Evolutionary conservation across 2,329 filamentous ascomycete species (phyloP).

Genomic region (Claviceps africana): DNA sequence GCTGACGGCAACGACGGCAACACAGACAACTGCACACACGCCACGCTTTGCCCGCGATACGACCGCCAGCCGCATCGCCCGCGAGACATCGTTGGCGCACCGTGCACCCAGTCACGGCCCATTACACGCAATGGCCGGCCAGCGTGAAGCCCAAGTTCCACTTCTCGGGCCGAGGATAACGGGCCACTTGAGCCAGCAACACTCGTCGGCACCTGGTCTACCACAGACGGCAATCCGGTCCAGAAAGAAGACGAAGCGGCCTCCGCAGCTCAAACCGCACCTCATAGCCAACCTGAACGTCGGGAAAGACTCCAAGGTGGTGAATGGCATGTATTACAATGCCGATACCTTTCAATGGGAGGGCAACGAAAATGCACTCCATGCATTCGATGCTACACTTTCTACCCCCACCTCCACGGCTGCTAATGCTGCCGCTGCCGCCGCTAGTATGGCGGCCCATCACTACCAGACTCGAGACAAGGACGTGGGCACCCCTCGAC

Average conservation of each 20-base stretch:
- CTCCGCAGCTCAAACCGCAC: slow-evolving; percentile 63
- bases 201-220: slow-evolving; percentile 20
- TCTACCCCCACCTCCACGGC: slow-evolving; percentile 36
- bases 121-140: slow-evolving; percentile 39
- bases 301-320: slow-evolving; percentile 68
- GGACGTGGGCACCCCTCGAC: slow-evolving; percentile 45
- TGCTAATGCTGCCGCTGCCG: slow-evolving; percentile 1
- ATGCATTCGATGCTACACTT: slow-evolving; percentile 56
- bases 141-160: slow-evolving; percentile 38
- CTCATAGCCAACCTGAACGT: slow-evolving; percentile 73
- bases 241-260: slow-evolving; percentile 43
- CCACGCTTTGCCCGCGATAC: slow-evolving; percentile 54
- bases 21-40: slow-evolving; percentile 21
- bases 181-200: slow-evolving; percentile 24
- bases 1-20: slow-evolving; percentile 1
- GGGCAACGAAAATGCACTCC: slow-evolving; percentile 79
- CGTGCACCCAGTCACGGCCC: slow-evolving; percentile 40
- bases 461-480: slow-evolving; percentile 37
- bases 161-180: slow-evolving; percentile 34
- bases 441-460: not conserved
- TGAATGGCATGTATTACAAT: slow-evolving; percentile 85
- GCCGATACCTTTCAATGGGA: slow-evolving; percentile 80
- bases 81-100: slow-evolving; percentile 48
- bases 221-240: slow-evolving; percentile 31
- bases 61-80: slow-evolving; percentile 48